Evolutionary conservation across 1,284 basidiomycete genomes (phyloP).

Genomic region (Ustilago trichophora): DNA sequence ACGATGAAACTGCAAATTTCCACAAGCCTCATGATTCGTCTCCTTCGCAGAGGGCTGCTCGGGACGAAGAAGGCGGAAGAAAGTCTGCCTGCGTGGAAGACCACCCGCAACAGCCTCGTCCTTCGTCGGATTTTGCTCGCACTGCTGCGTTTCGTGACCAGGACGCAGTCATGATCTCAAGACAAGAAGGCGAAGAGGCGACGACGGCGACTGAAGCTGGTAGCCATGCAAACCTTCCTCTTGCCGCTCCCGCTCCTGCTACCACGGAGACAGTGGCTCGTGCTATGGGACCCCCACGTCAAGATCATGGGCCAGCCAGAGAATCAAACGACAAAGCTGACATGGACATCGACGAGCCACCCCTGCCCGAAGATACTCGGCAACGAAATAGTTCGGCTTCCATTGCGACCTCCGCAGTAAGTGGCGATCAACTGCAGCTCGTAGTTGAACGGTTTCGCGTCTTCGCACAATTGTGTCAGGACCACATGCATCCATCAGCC

Average conservation of each 20-base stretch:
- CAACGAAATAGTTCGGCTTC: slow-evolving; percentile 19
- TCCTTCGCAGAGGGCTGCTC: slow-evolving; percentile 26
- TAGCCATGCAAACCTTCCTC: too few relatives aligned
- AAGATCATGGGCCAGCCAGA: neutral
- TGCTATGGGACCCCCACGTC: slow-evolving; percentile 5
- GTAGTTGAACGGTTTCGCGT: slow-evolving; percentile 27
- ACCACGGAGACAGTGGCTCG: neutral
- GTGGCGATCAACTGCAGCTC: slow-evolving; percentile 29
- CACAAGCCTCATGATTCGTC: slow-evolving; percentile 42
- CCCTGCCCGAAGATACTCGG: slow-evolving; percentile 4
- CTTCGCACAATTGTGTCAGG: slow-evolving; percentile 35
- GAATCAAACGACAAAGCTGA: slow-evolving; percentile 1
- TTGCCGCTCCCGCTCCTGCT: too few relatives aligned
- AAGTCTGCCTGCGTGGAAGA: slow-evolving; percentile 18
- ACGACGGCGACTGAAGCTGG: neutral
- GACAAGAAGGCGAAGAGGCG: neutral
- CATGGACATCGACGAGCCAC: slow-evolving; percentile 14
- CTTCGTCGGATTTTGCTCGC: neutral
- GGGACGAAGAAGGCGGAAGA: slow-evolving; percentile 37
- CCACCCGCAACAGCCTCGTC: neutral
- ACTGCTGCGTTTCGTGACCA: neutral
- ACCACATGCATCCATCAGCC: slow-evolving; percentile 26
- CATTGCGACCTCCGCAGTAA: slow-evolving; percentile 11
- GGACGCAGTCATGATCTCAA: neutral
- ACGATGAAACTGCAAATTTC: slow-evolving; percentile 23